A percentile compares a stretch with the other conserved stretches of the same genome.
These are phyloP conservation scores for Penicillium sp. DNA, from an alignment of 2,329 filamentous ascomycete species.

Conservation along the genomic window DNA sequence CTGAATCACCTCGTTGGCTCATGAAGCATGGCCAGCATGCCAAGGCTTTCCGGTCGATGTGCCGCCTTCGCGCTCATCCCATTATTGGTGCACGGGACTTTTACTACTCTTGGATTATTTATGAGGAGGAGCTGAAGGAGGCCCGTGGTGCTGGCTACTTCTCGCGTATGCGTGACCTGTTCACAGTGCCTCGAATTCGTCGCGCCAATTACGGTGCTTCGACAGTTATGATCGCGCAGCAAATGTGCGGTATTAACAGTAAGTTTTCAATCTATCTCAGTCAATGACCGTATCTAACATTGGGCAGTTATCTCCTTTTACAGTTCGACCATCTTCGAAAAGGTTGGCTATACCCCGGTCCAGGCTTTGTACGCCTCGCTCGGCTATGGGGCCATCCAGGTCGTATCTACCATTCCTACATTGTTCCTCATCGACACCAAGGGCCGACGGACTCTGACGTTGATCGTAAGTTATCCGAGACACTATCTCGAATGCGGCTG, in stretches of 20 bases:
- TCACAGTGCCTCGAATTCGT: conserved; percentile 48
- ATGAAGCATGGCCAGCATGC: conserved; percentile 23
- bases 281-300: conserved; percentile 53
- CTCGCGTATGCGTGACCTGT: conserved; percentile 57
- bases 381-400: conserved; percentile 66
- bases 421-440: conserved; percentile 67
- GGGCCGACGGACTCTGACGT: conserved; percentile 58
- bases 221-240: conserved; percentile 76
- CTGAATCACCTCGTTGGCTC: conserved; percentile 33
- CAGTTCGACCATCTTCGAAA: conserved; percentile 58
- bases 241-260: conserved; percentile 61
- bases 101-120: conserved; percentile 60
- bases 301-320: conserved; percentile 66
- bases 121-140: conserved; percentile 48
- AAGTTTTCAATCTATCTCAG: neutral
- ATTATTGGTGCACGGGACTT: conserved; percentile 59
- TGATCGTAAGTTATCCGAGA: conserved; percentile 19
- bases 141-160: conserved; percentile 56
- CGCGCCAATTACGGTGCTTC: conserved; percentile 73
- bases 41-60: conserved; percentile 21
- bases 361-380: conserved; percentile 63
- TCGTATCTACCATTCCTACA: conserved; percentile 62
- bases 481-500: neutral
- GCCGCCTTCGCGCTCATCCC: conserved; percentile 23
- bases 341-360: conserved; percentile 58